Evolutionary conservation across 768 basidiomycete genomes (phyloP).

Genomic region (Xerocomellus chrysenteron): DNA sequence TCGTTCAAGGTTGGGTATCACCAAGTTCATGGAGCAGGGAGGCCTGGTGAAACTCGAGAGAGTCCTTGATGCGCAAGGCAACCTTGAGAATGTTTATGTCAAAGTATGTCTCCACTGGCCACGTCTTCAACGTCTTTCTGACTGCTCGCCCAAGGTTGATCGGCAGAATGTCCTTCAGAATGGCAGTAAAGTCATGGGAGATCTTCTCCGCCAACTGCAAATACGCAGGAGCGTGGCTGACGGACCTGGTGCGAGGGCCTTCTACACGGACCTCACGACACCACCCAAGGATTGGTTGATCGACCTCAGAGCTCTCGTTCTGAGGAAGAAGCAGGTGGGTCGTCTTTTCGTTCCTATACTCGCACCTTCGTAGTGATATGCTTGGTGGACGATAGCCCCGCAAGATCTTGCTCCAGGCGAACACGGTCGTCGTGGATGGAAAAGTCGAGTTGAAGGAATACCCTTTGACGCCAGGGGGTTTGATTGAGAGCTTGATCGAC

Average conservation of each 20-base stretch:
- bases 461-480: slow-evolving; percentile 66
- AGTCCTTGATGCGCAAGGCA: slow-evolving; percentile 54
- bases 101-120: slow-evolving; percentile 43
- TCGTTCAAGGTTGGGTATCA: slow-evolving; percentile 67
- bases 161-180: slow-evolving; percentile 61
- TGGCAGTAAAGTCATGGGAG: slow-evolving; percentile 67
- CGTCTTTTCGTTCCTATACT: background rate
- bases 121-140: background rate
- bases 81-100: slow-evolving; percentile 67
- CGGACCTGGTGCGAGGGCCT: slow-evolving; percentile 73
- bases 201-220: slow-evolving; percentile 77
- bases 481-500: slow-evolving; percentile 83
- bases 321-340: slow-evolving; percentile 75
- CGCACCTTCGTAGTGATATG: background rate
- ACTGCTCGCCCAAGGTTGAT: slow-evolving; percentile 53
- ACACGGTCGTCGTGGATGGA: slow-evolving; percentile 63
- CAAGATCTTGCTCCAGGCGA: slow-evolving; percentile 84
- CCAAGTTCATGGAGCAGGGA: slow-evolving; percentile 69
- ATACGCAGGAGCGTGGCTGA: slow-evolving; percentile 86
- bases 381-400: slow-evolving; percentile 52
- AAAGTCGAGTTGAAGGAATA: slow-evolving; percentile 81
- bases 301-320: slow-evolving; percentile 73
- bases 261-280: slow-evolving; percentile 76
- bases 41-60: slow-evolving; percentile 73
- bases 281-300: slow-evolving; percentile 71